Evolutionary conservation across 225 moss, liverwort and hornwort genomes (phyloP).

Genomic region (Antitrichia curtipendula): DNA sequence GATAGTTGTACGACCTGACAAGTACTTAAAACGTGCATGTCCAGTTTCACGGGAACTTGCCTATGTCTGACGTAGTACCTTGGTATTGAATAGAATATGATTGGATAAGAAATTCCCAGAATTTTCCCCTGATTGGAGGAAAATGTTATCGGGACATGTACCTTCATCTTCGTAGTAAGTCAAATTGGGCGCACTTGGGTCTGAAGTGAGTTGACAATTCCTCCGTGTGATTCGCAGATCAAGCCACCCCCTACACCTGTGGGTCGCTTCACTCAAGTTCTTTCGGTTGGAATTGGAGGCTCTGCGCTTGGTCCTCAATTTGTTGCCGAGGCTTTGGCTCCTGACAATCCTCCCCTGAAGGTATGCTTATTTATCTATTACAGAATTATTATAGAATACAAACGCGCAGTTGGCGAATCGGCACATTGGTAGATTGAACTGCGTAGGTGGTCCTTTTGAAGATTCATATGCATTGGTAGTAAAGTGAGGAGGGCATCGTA

Average conservation of each 20-base stretch:
- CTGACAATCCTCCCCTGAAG: constrained; percentile 77
- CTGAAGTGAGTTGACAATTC: neutral
- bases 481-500: neutral
- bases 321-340: constrained; percentile 77
- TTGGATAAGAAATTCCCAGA: neutral
- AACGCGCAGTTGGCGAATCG: neutral
- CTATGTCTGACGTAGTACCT: neutral
- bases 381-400: neutral
- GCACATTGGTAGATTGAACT: neutral
- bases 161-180: neutral
- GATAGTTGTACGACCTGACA: neutral
- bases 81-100: neutral
- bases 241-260: constrained; percentile 65
- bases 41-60: neutral
- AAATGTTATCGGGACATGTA: neutral
- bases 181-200: neutral
- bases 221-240: constrained; percentile 31
- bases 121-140: neutral
- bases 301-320: constrained; percentile 85
- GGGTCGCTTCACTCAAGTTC: constrained; percentile 67
- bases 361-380: constrained; percentile 1
- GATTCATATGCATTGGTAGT: neutral
- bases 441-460: neutral
- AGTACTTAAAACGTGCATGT: neutral
- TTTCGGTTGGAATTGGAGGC: constrained; percentile 83